A percentile compares a stretch with the other conserved stretches of the same genome.
Conservation (phyloP, 163 green algal species). For the Trebouxiophyceae sp. region DNA sequence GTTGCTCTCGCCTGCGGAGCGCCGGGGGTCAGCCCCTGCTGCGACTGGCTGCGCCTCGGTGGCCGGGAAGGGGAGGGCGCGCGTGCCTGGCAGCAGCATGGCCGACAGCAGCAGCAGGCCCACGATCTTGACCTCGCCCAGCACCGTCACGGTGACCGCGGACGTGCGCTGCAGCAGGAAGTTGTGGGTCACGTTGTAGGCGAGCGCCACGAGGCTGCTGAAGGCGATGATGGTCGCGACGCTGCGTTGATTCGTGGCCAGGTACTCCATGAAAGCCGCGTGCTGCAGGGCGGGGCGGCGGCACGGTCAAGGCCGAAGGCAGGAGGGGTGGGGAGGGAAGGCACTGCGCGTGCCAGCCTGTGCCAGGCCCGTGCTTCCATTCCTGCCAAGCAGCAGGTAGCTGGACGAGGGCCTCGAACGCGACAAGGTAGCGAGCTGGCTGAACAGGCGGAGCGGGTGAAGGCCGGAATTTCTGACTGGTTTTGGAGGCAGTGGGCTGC, state of each 20-base stretch:
- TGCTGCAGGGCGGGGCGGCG: no score
- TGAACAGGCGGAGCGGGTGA: no score
- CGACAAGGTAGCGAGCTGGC: no score
- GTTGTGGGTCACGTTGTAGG: conserved; percentile 50
- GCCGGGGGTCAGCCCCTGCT: no score
- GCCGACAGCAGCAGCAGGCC: conserved; percentile 9
- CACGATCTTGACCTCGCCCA: conserved; percentile 43
- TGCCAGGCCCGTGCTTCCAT: not conserved
- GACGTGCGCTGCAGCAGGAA: conserved; percentile 48
- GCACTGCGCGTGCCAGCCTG: no score
- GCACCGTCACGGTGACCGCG: conserved; percentile 55
- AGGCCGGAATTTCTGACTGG: not conserved
- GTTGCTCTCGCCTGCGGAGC: conserved; percentile 5
- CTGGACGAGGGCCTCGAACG: not conserved
- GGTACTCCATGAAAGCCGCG: conserved; percentile 1
- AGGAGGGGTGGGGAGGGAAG: no score
- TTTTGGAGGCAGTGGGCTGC: not conserved
- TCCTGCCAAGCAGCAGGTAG: not conserved
- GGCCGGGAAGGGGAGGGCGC: no score
- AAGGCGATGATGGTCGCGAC: not conserved
- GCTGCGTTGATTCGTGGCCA: not conserved
- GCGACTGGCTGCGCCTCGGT: no score
- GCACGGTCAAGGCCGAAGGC: no score
- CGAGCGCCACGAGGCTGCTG: conserved; percentile 7
- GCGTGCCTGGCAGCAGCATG: not conserved